phyloP scores from a whole-genome alignment of 2,329 filamentous ascomycete species.

The Botryosphaeria dothidea region DNA sequence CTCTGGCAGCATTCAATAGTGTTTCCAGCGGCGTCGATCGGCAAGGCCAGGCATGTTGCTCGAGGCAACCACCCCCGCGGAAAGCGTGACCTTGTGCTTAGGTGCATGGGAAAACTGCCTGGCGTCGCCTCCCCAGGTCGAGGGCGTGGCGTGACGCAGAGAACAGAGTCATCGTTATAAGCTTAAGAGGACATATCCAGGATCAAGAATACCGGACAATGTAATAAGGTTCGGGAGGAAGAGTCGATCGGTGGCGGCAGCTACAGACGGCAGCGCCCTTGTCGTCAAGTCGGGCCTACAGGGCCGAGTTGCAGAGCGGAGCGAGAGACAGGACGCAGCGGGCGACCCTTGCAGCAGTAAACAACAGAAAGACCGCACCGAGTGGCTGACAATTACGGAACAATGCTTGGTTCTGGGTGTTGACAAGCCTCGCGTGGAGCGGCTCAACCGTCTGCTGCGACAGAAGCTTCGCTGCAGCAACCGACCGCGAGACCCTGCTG shows the following conservation, averaged over 20 bases:
- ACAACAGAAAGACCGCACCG: background rate
- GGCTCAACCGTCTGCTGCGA: slow-evolving; percentile 9
- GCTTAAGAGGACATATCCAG: background rate
- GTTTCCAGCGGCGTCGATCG: background rate
- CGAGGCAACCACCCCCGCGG: slow-evolving; percentile 7
- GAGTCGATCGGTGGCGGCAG: slow-evolving; percentile 2
- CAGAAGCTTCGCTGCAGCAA: slow-evolving; percentile 11
- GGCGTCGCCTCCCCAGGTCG: background rate
- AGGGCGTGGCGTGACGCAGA: background rate
- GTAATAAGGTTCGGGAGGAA: slow-evolving; percentile 8
- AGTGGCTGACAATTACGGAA: background rate
- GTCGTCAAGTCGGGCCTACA: background rate
- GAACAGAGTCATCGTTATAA: background rate
- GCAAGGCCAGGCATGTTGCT: background rate
- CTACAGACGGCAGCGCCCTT: background rate
- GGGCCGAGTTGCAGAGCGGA: background rate
- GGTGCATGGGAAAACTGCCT: background rate
- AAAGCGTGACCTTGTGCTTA: background rate
- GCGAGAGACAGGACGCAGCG: background rate
- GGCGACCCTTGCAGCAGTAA: slow-evolving; percentile 3
- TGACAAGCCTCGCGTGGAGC: background rate
- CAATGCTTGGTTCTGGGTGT: background rate
- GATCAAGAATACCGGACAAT: background rate
- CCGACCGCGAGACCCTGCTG: background rate
- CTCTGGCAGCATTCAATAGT: background rate